phyloP scores from a whole-genome alignment of 139 green algal genomes.

The Coelastrella sp. region DNA sequence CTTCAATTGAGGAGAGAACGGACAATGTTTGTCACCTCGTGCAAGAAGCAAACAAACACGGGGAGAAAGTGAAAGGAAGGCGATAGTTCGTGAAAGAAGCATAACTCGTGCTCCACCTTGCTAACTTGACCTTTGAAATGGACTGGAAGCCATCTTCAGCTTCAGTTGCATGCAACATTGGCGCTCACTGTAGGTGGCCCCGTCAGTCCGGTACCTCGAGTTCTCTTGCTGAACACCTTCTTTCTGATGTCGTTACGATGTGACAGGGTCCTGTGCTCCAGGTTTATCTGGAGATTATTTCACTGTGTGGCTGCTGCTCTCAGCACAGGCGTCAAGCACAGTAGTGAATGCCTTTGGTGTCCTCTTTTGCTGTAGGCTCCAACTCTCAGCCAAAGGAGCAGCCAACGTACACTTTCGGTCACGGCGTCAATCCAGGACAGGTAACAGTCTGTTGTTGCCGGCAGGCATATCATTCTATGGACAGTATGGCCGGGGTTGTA shows the following conservation, averaged over 20 bases:
- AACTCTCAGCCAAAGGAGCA: not conserved
- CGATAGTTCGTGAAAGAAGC: not conserved
- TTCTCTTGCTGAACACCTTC: not conserved
- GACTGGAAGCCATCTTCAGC: conserved; percentile 6
- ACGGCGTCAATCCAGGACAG: not conserved
- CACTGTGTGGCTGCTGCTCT: no score
- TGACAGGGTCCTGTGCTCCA: no score
- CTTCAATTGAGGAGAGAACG: no score
- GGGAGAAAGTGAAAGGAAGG: not conserved
- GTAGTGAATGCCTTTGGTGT: no score
- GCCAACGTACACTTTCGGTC: conserved; percentile 19
- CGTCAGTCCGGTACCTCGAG: not conserved
- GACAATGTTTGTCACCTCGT: no score
- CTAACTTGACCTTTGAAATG: not conserved
- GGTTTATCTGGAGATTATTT: no score
- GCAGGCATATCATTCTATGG: no score
- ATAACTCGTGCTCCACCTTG: not conserved
- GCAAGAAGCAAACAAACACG: not conserved
- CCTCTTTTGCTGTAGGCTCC: not conserved
- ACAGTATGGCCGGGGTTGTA: no score
- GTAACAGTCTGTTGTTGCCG: not conserved
- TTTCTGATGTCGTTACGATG: no score
- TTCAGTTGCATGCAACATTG: not conserved
- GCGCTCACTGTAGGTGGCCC: not conserved
- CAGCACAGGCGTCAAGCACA: no score